phyloP scores from a whole-genome alignment of 2,329 filamentous ascomycete species.

The Penicillium oxalicum region DNA sequence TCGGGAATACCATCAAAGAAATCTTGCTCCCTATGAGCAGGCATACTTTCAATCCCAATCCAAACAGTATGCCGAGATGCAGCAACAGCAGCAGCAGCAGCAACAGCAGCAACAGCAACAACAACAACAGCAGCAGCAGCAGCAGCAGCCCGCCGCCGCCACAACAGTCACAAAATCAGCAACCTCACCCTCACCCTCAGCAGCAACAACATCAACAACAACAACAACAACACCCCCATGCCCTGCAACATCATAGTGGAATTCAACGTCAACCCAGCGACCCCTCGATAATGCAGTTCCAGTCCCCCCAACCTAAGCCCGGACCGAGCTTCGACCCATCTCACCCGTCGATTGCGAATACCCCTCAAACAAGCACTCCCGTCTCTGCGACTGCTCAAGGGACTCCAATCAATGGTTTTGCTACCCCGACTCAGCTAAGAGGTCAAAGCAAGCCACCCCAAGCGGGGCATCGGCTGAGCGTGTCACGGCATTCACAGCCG shows the following conservation, averaged over 20 bases:
- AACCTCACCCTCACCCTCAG: conserved; percentile 22
- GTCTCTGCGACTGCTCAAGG: conserved; percentile 28
- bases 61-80: conserved; percentile 39
- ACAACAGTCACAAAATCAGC: conserved; percentile 7
- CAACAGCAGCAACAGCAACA: conserved; percentile 6
- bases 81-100: conserved; percentile 35
- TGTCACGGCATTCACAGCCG: conserved; percentile 32
- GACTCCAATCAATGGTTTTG: conserved; percentile 35
- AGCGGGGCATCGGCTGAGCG: conserved; percentile 25
- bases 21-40: conserved; percentile 68
- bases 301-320: conserved; percentile 43
- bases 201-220: conserved; percentile 29
- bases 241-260: conserved; percentile 8
- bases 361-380: conserved; percentile 28
- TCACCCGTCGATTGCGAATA: conserved; percentile 27
- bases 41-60: conserved; percentile 42
- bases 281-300: conserved; percentile 40
- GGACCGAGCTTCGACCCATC: conserved; percentile 43
- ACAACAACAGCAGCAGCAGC: conserved; percentile 11
- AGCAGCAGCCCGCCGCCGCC: conserved; percentile 40
- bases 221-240: conserved; percentile 4
- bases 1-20: conserved; percentile 66
- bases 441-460: conserved; percentile 28
- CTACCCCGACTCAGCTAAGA: conserved; percentile 33
- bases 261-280: conserved; percentile 35